Base-by-base conservation (phyloP, 169 alveolate genomes). In the Plasmodium vivax region DNA sequence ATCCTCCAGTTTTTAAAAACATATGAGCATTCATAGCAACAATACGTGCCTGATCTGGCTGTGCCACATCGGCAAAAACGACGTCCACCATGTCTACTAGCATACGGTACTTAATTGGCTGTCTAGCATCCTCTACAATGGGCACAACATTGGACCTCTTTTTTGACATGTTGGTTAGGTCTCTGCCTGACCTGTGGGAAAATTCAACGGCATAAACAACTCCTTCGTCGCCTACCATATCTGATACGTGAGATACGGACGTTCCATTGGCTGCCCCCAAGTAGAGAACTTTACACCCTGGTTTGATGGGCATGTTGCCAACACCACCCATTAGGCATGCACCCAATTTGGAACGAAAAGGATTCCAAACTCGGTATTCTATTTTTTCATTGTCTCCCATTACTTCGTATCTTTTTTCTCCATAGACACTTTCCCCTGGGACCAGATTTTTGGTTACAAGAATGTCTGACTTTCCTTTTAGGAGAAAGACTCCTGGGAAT, bases 341-440 rank as follows among this genome's bases (percentile, higher is more conserved):
- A 23, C 99, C 99, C 62, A 99, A 96, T 98, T 99, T 99, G 2
- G 99, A 99, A 83, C 99, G 97, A 97, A 98, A 99, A 1, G 99
- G 99, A 94, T 99, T 99, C 99, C 99, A 99, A 80, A 99, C 99
- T 80, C 99, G 97, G 95, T 99, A 99, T 96, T 99, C 99, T 3
- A 98, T 96, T 96, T 98, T 98, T 88, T 98, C 99, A 83, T 97
- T 97, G 9, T 97, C 98, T 82, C 96, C 98, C 84, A 96, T 77
- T 10, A 98, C 98, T 32, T 98, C 98, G 82, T 99, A 98, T 88
- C 99, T 98, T 97, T 99, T 98, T 98, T 99, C 99, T 36, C 99
- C 99, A 96, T 99, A 99, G n/a, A 99, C 99, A 56, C 99, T 97
- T 96, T 99, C 99, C 19, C 99, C 99, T 32, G 99, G 99, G 62